A percentile compares a stretch with the other conserved stretches of the same genome.
Evolutionary conservation across 441 rosid genomes (phyloP).

Genomic region (Hura crepitans): DNA sequence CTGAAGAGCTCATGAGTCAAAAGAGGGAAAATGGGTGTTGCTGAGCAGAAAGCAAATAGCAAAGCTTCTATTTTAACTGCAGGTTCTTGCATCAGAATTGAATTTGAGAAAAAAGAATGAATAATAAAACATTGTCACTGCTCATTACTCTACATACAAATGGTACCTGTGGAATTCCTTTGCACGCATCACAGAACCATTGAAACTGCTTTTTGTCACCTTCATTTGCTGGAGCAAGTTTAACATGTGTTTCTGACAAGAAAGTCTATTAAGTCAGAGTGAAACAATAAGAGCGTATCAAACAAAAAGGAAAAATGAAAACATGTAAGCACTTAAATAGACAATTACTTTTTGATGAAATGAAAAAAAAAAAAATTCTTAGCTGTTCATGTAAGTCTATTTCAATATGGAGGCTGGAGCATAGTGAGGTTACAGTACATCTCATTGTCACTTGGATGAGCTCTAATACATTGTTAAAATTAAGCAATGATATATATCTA

Average conservation of each 20-base stretch:
- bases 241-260: constrained; percentile 58
- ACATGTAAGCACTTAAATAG: background rate
- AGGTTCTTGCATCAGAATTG: background rate
- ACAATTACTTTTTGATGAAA: background rate
- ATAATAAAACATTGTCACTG: background rate
- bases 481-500: background rate
- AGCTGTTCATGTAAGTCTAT: constrained; percentile 10
- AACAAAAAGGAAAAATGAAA: background rate
- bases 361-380: background rate
- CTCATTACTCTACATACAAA: background rate
- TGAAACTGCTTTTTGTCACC: constrained; percentile 67
- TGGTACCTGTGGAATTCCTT: constrained; percentile 86
- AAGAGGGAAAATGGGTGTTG: background rate
- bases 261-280: constrained; percentile 18
- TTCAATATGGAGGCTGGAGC: constrained; percentile 35
- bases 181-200: constrained; percentile 90
- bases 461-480: constrained; percentile 4
- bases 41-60: background rate
- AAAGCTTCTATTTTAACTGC: background rate
- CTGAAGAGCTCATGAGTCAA: background rate
- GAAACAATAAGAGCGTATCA: background rate
- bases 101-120: background rate
- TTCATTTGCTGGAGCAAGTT: constrained; percentile 69
- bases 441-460: background rate
- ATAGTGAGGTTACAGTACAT: constrained; percentile 17